Percentiles rank a stretch among this genome's conserved stretches.
phyloP scores from a whole-genome alignment of 208 protist genomes.

The Wallacemonas sp. region DNA sequence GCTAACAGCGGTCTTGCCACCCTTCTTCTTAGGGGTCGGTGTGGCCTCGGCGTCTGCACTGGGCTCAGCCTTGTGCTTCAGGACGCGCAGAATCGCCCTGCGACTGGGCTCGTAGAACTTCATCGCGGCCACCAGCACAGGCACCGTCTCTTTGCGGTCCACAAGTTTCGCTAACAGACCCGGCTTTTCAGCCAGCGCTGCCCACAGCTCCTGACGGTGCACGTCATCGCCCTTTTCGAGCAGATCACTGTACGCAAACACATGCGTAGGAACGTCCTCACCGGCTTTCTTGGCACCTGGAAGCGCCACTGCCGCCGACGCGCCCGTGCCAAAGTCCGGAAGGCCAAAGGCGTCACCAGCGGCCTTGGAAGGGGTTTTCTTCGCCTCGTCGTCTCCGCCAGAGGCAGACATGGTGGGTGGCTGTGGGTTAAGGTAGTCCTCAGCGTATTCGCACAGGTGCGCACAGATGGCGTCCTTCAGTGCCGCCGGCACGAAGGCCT shows the following conservation, averaged over 20 bases:
- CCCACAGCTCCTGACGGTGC: conserved; percentile 65
- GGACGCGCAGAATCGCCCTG: conserved; percentile 4
- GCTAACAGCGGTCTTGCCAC: not conserved
- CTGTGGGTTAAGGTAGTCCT: conserved; percentile 46
- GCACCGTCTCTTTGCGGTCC: conserved; percentile 26
- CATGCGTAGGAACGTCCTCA: conserved; percentile 21
- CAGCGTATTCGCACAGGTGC: conserved; percentile 65
- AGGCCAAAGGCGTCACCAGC: conserved; percentile 40
- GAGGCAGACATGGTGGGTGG: not conserved
- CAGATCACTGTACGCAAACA: conserved; percentile 54
- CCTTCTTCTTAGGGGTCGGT: conserved; percentile 3
- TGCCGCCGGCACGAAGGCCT: conserved; percentile 39
- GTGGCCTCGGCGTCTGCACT: not conserved
- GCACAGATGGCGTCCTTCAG: conserved; percentile 81
- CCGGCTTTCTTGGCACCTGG: not conserved
- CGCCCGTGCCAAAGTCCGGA: conserved; percentile 64
- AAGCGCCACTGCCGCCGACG: not conserved
- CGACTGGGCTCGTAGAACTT: conserved; percentile 31
- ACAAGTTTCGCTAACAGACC: conserved; percentile 40
- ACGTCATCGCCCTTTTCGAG: conserved; percentile 74
- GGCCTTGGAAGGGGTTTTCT: not conserved
- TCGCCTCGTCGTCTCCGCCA: not conserved
- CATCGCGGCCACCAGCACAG: conserved; percentile 30
- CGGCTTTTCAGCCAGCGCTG: conserved; percentile 15
- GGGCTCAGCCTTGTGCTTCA: conserved; percentile 4